These are phyloP conservation scores for Aspergillus costaricaensis DNA, from an alignment of 2,329 filamentous ascomycete genomes.

Conservation along the genomic window DNA sequence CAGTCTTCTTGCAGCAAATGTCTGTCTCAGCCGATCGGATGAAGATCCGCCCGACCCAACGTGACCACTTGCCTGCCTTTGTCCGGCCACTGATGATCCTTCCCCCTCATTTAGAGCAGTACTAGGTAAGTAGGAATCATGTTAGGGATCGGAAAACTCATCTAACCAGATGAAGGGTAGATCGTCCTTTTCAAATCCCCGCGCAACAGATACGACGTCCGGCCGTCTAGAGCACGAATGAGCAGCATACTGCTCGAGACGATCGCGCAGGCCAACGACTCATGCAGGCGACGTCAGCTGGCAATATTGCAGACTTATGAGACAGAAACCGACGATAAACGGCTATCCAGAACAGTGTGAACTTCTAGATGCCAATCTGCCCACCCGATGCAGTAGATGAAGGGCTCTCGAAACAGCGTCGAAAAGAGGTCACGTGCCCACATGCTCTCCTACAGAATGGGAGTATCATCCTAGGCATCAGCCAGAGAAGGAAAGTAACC, in stretches of 20 bases:
- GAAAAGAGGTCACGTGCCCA: no score
- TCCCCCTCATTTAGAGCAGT: no score
- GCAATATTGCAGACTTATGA: slow-evolving; percentile 45
- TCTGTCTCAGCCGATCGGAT: no score
- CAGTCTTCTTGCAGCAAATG: no score
- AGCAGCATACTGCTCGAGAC: slow-evolving; percentile 40
- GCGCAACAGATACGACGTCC: slow-evolving; percentile 2
- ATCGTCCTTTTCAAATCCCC: neutral
- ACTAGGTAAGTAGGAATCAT: neutral
- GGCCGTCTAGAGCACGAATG: slow-evolving; percentile 37
- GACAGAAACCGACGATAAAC: slow-evolving; percentile 35
- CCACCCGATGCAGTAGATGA: slow-evolving; percentile 41
- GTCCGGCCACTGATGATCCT: no score
- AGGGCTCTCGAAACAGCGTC: no score
- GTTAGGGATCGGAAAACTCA: slow-evolving; percentile 5
- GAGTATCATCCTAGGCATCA: no score
- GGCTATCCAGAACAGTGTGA: slow-evolving; percentile 26
- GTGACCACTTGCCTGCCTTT: no score
- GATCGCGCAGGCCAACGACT: slow-evolving; percentile 38
- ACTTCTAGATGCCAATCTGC: slow-evolving; percentile 42
- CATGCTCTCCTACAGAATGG: no score
- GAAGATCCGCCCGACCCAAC: no score
- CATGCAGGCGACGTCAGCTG: slow-evolving; percentile 44
- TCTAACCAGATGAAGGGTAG: slow-evolving; percentile 8
- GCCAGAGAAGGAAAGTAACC: no score